Evolutionary conservation across 768 basidiomycete genomes (phyloP).

Genomic region (Cubamyces lactineus): DNA sequence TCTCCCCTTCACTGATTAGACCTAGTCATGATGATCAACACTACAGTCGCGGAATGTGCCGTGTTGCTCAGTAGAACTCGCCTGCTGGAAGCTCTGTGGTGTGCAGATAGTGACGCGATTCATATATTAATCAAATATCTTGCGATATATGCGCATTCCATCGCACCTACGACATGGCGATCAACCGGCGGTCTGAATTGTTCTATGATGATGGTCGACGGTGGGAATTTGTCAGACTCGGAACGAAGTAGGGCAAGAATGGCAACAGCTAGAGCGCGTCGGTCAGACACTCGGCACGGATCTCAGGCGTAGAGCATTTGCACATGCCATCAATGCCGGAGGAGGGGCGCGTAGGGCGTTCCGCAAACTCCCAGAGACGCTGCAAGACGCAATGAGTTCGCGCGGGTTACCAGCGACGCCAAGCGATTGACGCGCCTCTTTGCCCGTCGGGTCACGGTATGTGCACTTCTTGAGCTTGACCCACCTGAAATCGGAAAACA

Average conservation of each 20-base stretch:
- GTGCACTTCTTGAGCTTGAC: conserved; percentile 80
- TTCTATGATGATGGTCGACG: conserved; percentile 84
- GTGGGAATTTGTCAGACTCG: conserved; percentile 67
- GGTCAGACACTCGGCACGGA: background rate
- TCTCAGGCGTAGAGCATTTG: background rate
- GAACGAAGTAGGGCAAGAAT: conserved; percentile 82
- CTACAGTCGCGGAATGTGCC: conserved; percentile 5
- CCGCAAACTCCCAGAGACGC: conserved; percentile 90
- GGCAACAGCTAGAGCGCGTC: conserved; percentile 65
- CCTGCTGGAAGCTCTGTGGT: conserved; percentile 60
- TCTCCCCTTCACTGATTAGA: conserved; percentile 85
- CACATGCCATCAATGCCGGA: conserved; percentile 78
- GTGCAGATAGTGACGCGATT: background rate
- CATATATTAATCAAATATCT: background rate
- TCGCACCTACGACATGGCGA: conserved; percentile 69
- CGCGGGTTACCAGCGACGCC: background rate
- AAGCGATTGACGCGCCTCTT: conserved; percentile 51
- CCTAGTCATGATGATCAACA: conserved; percentile 44
- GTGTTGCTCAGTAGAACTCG: conserved; percentile 19
- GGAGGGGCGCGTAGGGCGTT: conserved; percentile 75
- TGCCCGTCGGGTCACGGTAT: conserved; percentile 79
- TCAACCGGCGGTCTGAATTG: conserved; percentile 91
- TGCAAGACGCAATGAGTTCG: conserved; percentile 35
- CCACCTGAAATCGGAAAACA: conserved; percentile 58
- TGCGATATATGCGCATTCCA: background rate